These are phyloP conservation scores for Leccinum rimulosum DNA, from an alignment of 768 basidiomycete species.

Conservation along the genomic window DNA sequence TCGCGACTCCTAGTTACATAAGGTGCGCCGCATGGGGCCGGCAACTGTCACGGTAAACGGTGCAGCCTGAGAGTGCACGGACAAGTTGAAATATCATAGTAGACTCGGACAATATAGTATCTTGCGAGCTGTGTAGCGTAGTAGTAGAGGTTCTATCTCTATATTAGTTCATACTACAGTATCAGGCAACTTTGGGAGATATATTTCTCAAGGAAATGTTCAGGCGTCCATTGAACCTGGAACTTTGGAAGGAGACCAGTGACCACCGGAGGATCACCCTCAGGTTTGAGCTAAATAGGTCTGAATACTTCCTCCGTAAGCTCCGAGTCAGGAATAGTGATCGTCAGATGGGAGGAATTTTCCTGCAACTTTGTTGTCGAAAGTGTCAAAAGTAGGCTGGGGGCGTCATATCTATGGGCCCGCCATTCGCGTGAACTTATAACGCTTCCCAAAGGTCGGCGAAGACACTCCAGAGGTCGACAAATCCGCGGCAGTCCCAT, in stretches of 20 bases:
- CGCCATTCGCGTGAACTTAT: constrained; percentile 6
- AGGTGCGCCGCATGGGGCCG: no score
- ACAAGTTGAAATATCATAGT: no score
- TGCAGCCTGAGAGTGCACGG: no score
- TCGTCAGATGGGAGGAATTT: constrained; percentile 47
- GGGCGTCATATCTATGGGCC: not conserved
- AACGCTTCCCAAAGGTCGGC: constrained; percentile 7
- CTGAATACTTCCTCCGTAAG: constrained; percentile 63
- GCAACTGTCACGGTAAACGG: no score
- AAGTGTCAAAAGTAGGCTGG: constrained; percentile 9
- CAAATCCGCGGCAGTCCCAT: constrained; percentile 11
- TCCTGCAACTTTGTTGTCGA: constrained; percentile 22
- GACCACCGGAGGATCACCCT: constrained; percentile 77
- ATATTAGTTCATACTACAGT: constrained; percentile 53
- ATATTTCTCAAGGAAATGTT: constrained; percentile 75
- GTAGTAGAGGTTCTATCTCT: constrained; percentile 25
- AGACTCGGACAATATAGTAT: no score
- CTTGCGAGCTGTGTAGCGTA: no score
- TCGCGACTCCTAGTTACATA: constrained; percentile 54
- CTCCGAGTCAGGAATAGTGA: constrained; percentile 43
- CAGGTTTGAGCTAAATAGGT: constrained; percentile 53
- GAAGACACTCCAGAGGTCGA: constrained; percentile 3
- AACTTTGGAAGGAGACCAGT: constrained; percentile 62
- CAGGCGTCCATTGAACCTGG: constrained; percentile 74
- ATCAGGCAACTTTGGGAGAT: constrained; percentile 64